Evolutionary conservation across 1,139 yeast species (phyloP), one percentile per base, ranked within the genome.

Genomic region (Lodderomyces margitis): DNA sequence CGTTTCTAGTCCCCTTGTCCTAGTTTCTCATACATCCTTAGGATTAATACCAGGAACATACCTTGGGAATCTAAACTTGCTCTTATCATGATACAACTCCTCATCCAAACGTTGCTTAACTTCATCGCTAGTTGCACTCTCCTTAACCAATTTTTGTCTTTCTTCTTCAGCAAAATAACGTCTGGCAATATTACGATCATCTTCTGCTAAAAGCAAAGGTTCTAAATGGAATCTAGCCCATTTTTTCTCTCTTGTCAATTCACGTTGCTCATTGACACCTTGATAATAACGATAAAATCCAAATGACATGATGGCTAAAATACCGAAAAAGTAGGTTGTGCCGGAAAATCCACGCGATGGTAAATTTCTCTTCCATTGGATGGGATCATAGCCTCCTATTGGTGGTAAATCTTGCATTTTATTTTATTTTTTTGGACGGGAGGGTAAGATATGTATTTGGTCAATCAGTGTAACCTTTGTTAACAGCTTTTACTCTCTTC

Each of bases 261-360:
- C 96, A 55, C 83, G 73, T 58, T 82, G 83, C 63, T 87, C 95
- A 48, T 83, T 77, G 46, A 83, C 84, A 36, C 91, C 92, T 51
- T 75, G 68, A 55, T 77, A 75, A 46, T 79, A 73, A 55, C 75
- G 70, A 65, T 83, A 84, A 68, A 82, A 85, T 7, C 95, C 95
- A 58, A 79, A 85, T 4, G 81, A 72, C 64, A 85, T 78, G 60
- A 81, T 56, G 8, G 80, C 87, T 27, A 78, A 67, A 46, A 85
- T 63, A 32, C 84, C 80, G 60, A 80, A 78, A 48, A 86, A 74
- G 68, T 83, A 87, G 41, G 86, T 70, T 38, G 80, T 68, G 15
- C 95, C 92, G 51, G 94, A 73, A 68, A 87, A 86, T 3, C 96
- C 95, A 56, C 95, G 75, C 3, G 94, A 68, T 28, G 95, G 95